Conservation (phyloP, 2,329 filamentous ascomycete species). For the Lecanicillium sp. region DNA sequence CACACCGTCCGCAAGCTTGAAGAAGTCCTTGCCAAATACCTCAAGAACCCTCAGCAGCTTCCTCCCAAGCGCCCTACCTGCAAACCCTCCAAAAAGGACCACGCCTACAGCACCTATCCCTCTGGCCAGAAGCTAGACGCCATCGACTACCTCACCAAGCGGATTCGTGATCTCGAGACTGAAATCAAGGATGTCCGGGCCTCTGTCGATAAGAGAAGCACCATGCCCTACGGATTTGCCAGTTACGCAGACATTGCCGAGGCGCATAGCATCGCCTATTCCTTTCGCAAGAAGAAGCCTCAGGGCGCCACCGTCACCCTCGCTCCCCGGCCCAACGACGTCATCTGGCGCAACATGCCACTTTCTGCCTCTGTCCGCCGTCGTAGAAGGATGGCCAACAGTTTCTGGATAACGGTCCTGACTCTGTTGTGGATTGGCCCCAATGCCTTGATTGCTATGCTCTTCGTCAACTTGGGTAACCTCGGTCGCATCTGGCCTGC, state of each 20-base stretch:
- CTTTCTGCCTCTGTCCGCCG: constrained; percentile 62
- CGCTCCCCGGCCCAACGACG: constrained; percentile 80
- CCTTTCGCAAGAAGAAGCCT: constrained; percentile 72
- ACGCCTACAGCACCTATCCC: constrained; percentile 56
- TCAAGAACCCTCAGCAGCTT: constrained; percentile 78
- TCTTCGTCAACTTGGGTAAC: constrained; percentile 79
- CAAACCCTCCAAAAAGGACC: constrained; percentile 74
- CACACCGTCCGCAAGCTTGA: constrained; percentile 77
- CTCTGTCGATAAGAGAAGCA: constrained; percentile 78
- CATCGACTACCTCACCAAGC: constrained; percentile 84
- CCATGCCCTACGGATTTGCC: constrained; percentile 88
- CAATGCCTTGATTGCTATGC: constrained; percentile 91
- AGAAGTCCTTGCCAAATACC: constrained; percentile 76
- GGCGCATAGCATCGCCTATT: constrained; percentile 81
- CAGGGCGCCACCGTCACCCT: constrained; percentile 70
- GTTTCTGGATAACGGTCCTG: constrained; percentile 73
- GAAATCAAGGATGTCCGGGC: constrained; percentile 79
- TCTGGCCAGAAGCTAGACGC: constrained; percentile 78
- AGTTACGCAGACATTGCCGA: constrained; percentile 86
- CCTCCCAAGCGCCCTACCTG: constrained; percentile 73
- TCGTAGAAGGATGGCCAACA: constrained; percentile 71
- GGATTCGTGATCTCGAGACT: constrained; percentile 75
- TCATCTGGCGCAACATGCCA: constrained; percentile 93
- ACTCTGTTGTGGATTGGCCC: constrained; percentile 85
- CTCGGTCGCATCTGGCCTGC: constrained; percentile 71